These are phyloP conservation scores for Phytophthora multivora DNA, from an alignment of 352 stramenopile species.

Conservation along the genomic window DNA sequence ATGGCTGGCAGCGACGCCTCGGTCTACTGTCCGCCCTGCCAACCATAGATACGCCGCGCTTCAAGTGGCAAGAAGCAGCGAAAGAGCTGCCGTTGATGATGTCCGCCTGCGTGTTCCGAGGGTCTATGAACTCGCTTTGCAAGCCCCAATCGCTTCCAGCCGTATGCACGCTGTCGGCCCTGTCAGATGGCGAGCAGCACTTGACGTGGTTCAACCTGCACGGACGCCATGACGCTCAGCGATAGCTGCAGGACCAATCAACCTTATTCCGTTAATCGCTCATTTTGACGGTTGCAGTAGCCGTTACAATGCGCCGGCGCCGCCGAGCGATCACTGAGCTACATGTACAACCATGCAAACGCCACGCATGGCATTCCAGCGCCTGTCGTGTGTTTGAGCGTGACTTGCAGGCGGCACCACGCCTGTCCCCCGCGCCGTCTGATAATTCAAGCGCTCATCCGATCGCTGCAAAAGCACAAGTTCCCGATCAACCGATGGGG, in stretches of 20 bases:
- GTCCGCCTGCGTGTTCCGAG: conserved; percentile 3
- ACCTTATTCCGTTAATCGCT: conserved; percentile 10
- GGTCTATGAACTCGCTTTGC: conserved; percentile 12
- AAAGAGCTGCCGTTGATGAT: conserved; percentile 26
- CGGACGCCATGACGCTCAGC: too few relatives aligned
- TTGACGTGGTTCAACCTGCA: conserved; percentile 21
- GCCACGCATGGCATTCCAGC: too few relatives aligned
- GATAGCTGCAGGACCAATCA: conserved; percentile 1
- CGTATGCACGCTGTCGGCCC: not conserved
- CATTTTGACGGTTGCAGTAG: not conserved
- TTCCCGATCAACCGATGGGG: conserved; percentile 23
- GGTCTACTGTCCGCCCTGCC: conserved; percentile 16
- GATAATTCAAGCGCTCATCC: conserved; percentile 29
- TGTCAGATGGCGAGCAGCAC: conserved; percentile 21
- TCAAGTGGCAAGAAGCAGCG: not conserved
- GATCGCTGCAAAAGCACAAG: conserved; percentile 3
- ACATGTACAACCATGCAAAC: too few relatives aligned
- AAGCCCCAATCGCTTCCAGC: conserved; percentile 23
- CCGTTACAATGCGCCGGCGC: conserved; percentile 4
- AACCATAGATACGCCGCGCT: conserved; percentile 1
- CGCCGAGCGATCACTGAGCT: too few relatives aligned
- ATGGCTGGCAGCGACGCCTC: conserved; percentile 14
- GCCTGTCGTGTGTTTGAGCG: conserved; percentile 13
- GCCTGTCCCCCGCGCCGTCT: conserved; percentile 25
- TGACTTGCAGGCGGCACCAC: conserved; percentile 7